A percentile compares a stretch with the other conserved stretches of the same genome.
Evolutionary conservation across 257 asterid genomes (phyloP).

Genomic region (Solanum habrochaites): DNA sequence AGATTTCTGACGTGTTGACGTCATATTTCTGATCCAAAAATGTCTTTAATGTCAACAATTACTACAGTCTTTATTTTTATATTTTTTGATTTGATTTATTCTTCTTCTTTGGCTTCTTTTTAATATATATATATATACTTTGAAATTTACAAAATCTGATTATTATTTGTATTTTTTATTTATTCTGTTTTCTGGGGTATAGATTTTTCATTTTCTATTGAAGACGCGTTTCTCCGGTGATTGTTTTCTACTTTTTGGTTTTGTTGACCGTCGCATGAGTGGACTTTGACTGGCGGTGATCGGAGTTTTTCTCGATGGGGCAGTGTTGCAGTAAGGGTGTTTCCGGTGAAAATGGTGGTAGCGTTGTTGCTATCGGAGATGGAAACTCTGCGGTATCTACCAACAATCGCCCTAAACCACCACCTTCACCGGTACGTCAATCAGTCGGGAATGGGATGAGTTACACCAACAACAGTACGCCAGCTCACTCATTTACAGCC

Average conservation of each 20-base stretch:
- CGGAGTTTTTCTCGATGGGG: constrained; percentile 52
- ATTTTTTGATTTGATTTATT: neutral
- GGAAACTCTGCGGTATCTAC: constrained; percentile 9
- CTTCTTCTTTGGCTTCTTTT: neutral
- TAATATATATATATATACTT: neutral
- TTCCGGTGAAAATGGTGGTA: constrained; percentile 32
- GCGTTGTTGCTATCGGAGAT: neutral
- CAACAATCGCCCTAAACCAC: constrained; percentile 18
- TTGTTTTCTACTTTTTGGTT: neutral
- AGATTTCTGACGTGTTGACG: neutral
- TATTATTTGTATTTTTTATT: neutral
- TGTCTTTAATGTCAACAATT: neutral
- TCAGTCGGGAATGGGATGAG: constrained; percentile 38
- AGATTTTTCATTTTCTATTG: neutral
- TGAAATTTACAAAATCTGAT: neutral
- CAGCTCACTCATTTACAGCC: constrained; percentile 59
- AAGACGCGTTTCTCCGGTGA: constrained; percentile 20
- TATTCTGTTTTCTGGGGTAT: neutral
- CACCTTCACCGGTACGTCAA: constrained; percentile 29
- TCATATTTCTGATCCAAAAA: neutral
- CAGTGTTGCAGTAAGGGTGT: constrained; percentile 82
- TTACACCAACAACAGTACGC: constrained; percentile 33
- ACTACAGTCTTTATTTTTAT: neutral
- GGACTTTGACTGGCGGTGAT: constrained; percentile 22
- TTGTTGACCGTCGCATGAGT: constrained; percentile 27